phyloP scores from a whole-genome alignment of 176 grass and related monocot genomes.

The Coix lacrymajobi region DNA sequence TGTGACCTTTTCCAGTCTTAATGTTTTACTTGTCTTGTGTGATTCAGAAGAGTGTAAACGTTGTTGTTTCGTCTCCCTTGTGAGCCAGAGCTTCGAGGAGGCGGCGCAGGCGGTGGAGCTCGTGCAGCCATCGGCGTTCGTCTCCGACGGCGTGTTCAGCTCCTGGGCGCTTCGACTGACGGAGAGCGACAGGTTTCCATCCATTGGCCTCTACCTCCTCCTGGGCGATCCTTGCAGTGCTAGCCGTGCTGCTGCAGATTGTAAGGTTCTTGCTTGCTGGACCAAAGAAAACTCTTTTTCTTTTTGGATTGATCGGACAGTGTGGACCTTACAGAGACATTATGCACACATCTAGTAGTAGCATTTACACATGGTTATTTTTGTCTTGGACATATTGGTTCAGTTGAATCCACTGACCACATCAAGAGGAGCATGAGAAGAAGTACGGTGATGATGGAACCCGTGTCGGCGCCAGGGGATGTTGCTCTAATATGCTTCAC shows the following conservation, averaged over 20 bases:
- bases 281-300: neutral
- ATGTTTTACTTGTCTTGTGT: neutral
- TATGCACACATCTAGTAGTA: neutral
- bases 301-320: neutral
- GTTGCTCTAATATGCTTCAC: conserved; percentile 91
- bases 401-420: conserved; percentile 41
- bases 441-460: neutral
- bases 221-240: conserved; percentile 7
- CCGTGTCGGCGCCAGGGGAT: conserved; percentile 30
- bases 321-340: neutral
- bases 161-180: conserved; percentile 43
- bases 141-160: conserved; percentile 36
- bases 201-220: conserved; percentile 45
- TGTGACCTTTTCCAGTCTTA: too few relatives aligned
- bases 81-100: conserved; percentile 56
- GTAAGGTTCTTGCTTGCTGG: conserved; percentile 10
- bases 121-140: conserved; percentile 54
- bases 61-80: neutral
- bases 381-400: neutral
- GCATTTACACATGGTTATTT: neutral
- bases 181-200: conserved; percentile 11
- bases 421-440: conserved; percentile 29
- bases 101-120: conserved; percentile 56
- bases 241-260: neutral
- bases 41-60: neutral